Percentiles rank a stretch among this genome's conserved stretches.
Conservation (phyloP, 2,329 filamentous ascomycete species). For the Curvularia verruculosa region DNA sequence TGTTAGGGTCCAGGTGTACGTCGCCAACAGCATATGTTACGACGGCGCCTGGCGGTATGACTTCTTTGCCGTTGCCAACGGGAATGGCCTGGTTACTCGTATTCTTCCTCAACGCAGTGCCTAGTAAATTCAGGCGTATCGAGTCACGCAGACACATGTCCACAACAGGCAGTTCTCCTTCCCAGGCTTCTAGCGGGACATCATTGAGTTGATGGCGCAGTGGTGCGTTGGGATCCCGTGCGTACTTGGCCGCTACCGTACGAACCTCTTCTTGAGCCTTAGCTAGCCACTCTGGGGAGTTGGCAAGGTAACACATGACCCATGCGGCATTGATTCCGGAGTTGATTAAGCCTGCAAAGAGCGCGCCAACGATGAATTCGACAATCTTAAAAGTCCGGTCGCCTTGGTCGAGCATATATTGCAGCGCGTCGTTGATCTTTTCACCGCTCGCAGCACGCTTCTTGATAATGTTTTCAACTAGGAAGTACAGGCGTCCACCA, state of each 20-base stretch:
- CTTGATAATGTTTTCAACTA: constrained; percentile 57
- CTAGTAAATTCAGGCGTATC: constrained; percentile 59
- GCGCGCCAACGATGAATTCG: constrained; percentile 58
- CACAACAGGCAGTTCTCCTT: constrained; percentile 60
- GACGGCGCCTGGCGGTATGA: constrained; percentile 58
- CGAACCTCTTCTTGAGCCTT: constrained; percentile 58
- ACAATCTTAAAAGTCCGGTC: constrained; percentile 55
- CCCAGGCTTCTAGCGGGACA: constrained; percentile 62
- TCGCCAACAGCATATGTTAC: constrained; percentile 57
- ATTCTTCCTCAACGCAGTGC: constrained; percentile 61
- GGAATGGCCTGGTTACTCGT: constrained; percentile 53
- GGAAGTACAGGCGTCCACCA: constrained; percentile 56
- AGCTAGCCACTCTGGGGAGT: constrained; percentile 53
- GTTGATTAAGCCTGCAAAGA: constrained; percentile 66
- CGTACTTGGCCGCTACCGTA: constrained; percentile 53
- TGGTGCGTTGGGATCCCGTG: constrained; percentile 43
- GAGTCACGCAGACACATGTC: constrained; percentile 61
- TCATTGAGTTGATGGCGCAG: constrained; percentile 50
- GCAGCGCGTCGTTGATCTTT: constrained; percentile 58
- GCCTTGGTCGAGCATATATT: constrained; percentile 60
- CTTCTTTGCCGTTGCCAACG: constrained; percentile 53
- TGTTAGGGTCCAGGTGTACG: constrained; percentile 54
- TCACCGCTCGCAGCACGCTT: constrained; percentile 52
- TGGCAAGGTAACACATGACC: constrained; percentile 42
- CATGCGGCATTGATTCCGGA: constrained; percentile 62